These are phyloP conservation scores for Wickerhamomyces rabaulensis DNA, from an alignment of 805 yeast species.

Conservation along the genomic window DNA sequence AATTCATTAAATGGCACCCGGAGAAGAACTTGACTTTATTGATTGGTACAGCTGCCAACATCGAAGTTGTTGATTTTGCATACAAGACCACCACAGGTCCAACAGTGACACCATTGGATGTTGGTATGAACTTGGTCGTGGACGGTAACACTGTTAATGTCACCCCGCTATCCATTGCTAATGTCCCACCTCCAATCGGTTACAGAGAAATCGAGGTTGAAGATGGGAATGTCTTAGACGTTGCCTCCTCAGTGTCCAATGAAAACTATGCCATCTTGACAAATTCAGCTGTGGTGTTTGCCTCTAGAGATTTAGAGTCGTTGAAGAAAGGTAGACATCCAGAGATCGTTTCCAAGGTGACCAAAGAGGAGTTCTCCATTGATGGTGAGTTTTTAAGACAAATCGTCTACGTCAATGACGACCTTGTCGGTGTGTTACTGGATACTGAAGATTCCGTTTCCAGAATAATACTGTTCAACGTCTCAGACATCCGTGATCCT, in stretches of 20 bases:
- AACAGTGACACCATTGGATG: constrained; percentile 57
- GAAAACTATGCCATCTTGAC: constrained; percentile 54
- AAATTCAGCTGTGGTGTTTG: constrained; percentile 38
- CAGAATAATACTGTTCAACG: constrained; percentile 44
- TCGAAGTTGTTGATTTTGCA: constrained; percentile 67
- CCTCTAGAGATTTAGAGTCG: constrained; percentile 39
- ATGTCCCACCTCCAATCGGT: constrained; percentile 92
- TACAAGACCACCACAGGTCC: constrained; percentile 65
- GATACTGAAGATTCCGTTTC: constrained; percentile 47
- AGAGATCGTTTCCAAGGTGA: constrained; percentile 14
- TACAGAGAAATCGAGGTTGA: constrained; percentile 58
- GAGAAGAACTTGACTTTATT: constrained; percentile 78
- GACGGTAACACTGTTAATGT: constrained; percentile 70
- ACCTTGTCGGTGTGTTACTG: constrained; percentile 49
- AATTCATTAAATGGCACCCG: constrained; percentile 74
- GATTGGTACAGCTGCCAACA: constrained; percentile 46
- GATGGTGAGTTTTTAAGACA: constrained; percentile 53
- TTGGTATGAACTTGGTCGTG: constrained; percentile 74
- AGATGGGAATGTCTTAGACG: constrained; percentile 48
- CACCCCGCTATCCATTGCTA: constrained; percentile 81
- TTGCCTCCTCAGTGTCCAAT: constrained; percentile 59
- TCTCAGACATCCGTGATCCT: constrained; percentile 39
- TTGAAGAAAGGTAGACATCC: constrained; percentile 48
- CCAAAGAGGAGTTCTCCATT: constrained; percentile 31
- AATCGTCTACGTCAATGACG: constrained; percentile 49